Base-by-base conservation (phyloP, 805 yeast genomes). In the Candida xyloterini region DNA sequence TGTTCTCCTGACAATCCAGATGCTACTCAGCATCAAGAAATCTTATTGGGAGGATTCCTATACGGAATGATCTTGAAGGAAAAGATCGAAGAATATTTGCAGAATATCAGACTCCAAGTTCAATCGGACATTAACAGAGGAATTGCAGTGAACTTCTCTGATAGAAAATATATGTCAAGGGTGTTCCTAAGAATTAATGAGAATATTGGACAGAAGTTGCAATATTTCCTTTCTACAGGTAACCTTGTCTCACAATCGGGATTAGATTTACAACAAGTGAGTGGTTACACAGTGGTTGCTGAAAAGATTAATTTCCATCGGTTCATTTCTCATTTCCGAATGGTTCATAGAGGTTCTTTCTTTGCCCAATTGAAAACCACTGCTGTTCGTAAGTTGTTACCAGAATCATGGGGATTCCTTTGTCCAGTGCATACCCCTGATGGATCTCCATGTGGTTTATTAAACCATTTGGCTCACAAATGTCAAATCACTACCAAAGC, bases 381-480 rank as follows among this genome's bases (percentile, higher is more conserved):
- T 16, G 84, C 98, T 1, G 99, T 93, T 34, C 81, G 99, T 71
- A 93, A 93, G 64, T 71, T 93, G 55, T 74, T 93, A 43, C 99
- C 99, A 1, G 99, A 93, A 65, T 86, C 96, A 1, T 93, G 99
- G 99, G 99, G 99, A 3, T 93, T 93, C 76, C 68, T 93, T 54
- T 93, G 99, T 68, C 99, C 99, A 10, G 99, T 93, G 16, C 99
- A 93, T 65, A 93, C 99, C 10, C 99, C 99, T 5, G 99, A 93
- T 83, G 99, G 99, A 55, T 85, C 98, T 36, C 99, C 99, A 15
- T 93, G 99, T 80, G 99, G 99, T 71, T 73, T 93, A 62, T 71
- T 93, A 57, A 93, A 93, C 67, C 99, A 93, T 74, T 81, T 93
- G 69, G 84, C 98, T 8, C 97, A 93, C 68, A 89, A 87, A 65